These are phyloP conservation scores for Fusarium pilosicola DNA, from an alignment of 2,329 filamentous ascomycete genomes.

Conservation along the genomic window DNA sequence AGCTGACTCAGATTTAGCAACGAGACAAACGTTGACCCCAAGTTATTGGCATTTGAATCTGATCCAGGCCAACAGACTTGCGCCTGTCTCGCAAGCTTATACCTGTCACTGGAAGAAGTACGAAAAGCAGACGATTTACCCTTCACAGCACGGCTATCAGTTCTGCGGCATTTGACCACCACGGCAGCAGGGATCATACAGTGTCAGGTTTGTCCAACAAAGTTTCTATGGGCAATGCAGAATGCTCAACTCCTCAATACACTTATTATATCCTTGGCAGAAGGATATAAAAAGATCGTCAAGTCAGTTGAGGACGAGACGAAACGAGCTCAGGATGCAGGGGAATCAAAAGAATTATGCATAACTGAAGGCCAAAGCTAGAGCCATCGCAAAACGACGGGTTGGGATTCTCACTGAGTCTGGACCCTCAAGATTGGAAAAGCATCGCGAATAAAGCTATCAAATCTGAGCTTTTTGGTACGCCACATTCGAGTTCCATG, in stretches of 20 bases:
- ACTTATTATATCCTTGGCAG: slow-evolving; percentile 38
- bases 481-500: neutral
- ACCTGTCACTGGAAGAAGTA: slow-evolving; percentile 40
- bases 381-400: neutral
- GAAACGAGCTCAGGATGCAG: slow-evolving; percentile 20
- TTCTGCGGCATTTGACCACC: slow-evolving; percentile 28
- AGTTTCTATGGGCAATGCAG: slow-evolving; percentile 44
- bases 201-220: slow-evolving; percentile 36
- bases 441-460: slow-evolving; percentile 32
- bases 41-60: slow-evolving; percentile 6
- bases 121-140: slow-evolving; percentile 30
- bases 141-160: slow-evolving; percentile 30
- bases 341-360: slow-evolving; percentile 27
- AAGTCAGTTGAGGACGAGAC: slow-evolving; percentile 36
- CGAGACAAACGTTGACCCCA: slow-evolving; percentile 31
- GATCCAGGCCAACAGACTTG: slow-evolving; percentile 27
- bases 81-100: slow-evolving; percentile 40
- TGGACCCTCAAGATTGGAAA: slow-evolving; percentile 35
- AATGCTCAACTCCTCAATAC: slow-evolving; percentile 42
- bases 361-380: slow-evolving; percentile 17
- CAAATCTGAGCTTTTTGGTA: slow-evolving; percentile 35
- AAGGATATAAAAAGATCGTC: slow-evolving; percentile 39
- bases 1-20: slow-evolving; percentile 28
- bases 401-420: slow-evolving; percentile 13
- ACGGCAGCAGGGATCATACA: slow-evolving; percentile 30